phyloP scores from a whole-genome alignment of 2,329 filamentous ascomycete genomes.

The Pseudocercospora musae region DNA sequence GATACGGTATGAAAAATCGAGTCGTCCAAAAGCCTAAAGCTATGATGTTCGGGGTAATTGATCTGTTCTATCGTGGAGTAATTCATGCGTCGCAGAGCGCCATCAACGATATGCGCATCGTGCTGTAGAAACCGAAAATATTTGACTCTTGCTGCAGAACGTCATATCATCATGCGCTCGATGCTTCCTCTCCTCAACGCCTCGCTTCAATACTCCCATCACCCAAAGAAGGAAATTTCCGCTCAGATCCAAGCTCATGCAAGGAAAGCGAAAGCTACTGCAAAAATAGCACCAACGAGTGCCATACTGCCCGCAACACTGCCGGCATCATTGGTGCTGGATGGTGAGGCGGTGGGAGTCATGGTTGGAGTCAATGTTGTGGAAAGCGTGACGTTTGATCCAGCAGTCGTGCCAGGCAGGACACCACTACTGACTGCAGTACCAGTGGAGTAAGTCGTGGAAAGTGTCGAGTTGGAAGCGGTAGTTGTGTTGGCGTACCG shows the following conservation, averaged over 20 bases:
- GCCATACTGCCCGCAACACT: background rate
- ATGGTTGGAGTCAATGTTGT: background rate
- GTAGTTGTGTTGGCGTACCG: background rate
- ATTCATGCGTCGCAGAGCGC: background rate
- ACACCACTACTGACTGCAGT: background rate
- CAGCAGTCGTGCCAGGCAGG: background rate
- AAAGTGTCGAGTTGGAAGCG: background rate
- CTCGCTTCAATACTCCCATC: background rate
- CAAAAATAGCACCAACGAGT: background rate
- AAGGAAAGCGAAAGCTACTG: background rate
- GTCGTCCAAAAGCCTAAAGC: background rate
- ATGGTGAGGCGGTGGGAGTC: background rate
- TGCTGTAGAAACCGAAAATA: background rate
- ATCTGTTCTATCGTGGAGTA: background rate
- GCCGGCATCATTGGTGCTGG: background rate
- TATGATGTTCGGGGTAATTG: background rate
- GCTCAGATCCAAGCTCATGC: background rate
- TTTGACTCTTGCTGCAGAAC: background rate
- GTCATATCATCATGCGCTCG: background rate
- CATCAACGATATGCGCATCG: background rate
- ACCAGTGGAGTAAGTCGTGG: background rate
- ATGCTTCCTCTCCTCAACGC: background rate
- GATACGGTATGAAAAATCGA: too few relatives aligned
- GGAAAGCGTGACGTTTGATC: background rate
- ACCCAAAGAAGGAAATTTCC: too few relatives aligned